These are phyloP conservation scores for Excoecaria agallocha DNA, from an alignment of 345 rosid species.

Conservation along the genomic window DNA sequence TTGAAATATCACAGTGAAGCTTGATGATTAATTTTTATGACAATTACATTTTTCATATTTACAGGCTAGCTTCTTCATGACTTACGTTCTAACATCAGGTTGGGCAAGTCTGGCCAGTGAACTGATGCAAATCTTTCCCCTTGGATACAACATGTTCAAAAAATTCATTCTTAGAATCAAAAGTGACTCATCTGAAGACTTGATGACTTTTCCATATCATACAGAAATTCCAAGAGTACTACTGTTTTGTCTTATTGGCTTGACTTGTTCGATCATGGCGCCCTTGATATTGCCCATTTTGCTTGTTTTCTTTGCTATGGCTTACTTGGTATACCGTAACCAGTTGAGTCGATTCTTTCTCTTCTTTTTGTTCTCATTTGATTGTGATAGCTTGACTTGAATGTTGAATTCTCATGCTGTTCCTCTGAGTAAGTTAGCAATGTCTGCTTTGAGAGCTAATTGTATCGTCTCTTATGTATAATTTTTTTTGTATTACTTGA, in stretches of 20 bases:
- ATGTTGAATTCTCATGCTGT: slow-evolving; percentile 6
- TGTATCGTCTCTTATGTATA: background rate
- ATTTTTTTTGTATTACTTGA: background rate
- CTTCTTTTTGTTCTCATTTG: slow-evolving; percentile 7
- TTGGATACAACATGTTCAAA: slow-evolving; percentile 47
- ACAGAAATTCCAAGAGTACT: slow-evolving; percentile 82
- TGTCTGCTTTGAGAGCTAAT: background rate
- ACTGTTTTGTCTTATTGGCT: slow-evolving; percentile 80
- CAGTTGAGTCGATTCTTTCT: slow-evolving; percentile 47
- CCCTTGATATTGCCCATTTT: slow-evolving; percentile 78
- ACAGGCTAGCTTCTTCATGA: slow-evolving; percentile 93
- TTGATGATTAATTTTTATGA: background rate
- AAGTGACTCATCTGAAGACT: slow-evolving; percentile 43
- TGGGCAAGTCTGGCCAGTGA: slow-evolving; percentile 84
- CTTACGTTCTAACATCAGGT: slow-evolving; percentile 81
- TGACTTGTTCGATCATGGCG: slow-evolving; percentile 74
- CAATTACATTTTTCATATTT: slow-evolving; percentile 19
- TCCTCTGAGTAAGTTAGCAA: background rate
- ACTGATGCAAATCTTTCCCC: slow-evolving; percentile 63
- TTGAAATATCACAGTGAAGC: background rate
- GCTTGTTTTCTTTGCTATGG: slow-evolving; percentile 67
- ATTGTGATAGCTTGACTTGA: background rate
- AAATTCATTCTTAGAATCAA: slow-evolving; percentile 41
- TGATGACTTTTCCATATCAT: slow-evolving; percentile 69
- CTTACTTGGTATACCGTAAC: slow-evolving; percentile 67